Evolutionary conservation across 768 basidiomycete genomes (phyloP).

Genomic region (Tylopilus felleus): DNA sequence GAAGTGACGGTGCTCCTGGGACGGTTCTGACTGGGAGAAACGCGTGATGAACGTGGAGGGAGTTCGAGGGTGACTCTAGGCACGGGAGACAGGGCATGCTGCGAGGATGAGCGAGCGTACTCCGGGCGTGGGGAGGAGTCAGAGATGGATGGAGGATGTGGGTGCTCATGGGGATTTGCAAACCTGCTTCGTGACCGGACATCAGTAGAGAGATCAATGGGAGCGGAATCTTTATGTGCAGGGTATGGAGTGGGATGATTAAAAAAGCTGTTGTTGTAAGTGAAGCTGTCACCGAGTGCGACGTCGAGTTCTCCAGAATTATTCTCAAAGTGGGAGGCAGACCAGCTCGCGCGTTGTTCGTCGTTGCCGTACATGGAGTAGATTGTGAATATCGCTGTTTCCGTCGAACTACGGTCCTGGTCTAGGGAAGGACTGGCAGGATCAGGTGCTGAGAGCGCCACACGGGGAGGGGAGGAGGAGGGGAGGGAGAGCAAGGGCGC

Average conservation of each 20-base stretch:
- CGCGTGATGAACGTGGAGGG: conserved; percentile 28
- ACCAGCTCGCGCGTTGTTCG: conserved; percentile 45
- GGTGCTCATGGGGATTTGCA: conserved; percentile 20
- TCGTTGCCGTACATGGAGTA: conserved; percentile 85
- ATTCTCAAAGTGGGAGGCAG: conserved; percentile 37
- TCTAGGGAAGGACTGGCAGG: conserved; percentile 15
- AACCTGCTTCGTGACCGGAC: conserved; percentile 21
- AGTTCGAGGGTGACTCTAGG: conserved; percentile 17
- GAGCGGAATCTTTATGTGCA: conserved; percentile 25
- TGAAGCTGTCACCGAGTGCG: conserved; percentile 32
- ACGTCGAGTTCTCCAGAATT: conserved; percentile 37
- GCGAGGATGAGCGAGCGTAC: conserved; percentile 20
- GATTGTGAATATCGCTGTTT: conserved; percentile 77
- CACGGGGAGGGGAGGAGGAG: conserved; percentile 27
- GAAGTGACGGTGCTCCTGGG: conserved; percentile 28
- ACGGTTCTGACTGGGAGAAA: conserved; percentile 15
- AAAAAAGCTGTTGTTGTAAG: conserved; percentile 33
- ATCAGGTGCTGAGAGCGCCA: conserved; percentile 15
- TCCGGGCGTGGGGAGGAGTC: conserved; percentile 24
- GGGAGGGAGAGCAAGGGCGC: conserved; percentile 33
- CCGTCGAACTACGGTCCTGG: conserved; percentile 56
- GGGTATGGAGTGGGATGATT: conserved; percentile 18
- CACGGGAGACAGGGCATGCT: conserved; percentile 14
- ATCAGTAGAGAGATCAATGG: conserved; percentile 29
- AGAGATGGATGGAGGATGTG: conserved; percentile 24